These are phyloP conservation scores for Choanephora cucurbitarum DNA, from an alignment of 371 early-diverging fungal genomes.

Conservation along the genomic window DNA sequence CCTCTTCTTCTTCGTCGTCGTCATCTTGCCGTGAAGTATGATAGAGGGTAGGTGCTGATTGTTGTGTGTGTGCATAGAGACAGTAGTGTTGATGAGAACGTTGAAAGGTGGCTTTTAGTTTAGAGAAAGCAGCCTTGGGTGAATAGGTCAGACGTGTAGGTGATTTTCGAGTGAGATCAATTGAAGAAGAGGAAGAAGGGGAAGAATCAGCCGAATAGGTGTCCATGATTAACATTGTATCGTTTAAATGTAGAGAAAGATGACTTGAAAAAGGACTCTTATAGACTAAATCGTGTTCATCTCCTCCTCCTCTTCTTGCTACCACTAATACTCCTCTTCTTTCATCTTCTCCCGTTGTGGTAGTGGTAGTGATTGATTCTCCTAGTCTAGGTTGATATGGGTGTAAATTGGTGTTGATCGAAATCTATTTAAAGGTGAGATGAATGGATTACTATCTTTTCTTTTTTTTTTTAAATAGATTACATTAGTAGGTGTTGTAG, in stretches of 20 bases:
- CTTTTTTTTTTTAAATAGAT: neutral
- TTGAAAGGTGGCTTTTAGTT: slow-evolving; percentile 36
- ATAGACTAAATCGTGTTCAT: neutral
- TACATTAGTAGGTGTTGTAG: slow-evolving; percentile 20
- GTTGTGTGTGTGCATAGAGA: neutral
- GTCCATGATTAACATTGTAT: neutral
- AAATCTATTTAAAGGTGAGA: slow-evolving; percentile 26
- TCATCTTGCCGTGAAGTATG: slow-evolving; percentile 1
- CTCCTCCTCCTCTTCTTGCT: slow-evolving; percentile 1
- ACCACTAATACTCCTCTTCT: too few relatives aligned
- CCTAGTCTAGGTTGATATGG: slow-evolving; percentile 15
- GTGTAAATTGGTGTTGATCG: slow-evolving; percentile 30
- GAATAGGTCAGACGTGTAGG: slow-evolving; percentile 35
- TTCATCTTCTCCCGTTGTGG: slow-evolving; percentile 16
- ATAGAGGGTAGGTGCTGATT: neutral
- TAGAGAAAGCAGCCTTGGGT: slow-evolving; percentile 41
- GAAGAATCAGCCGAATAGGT: slow-evolving; percentile 8
- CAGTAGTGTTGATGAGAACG: slow-evolving; percentile 1
- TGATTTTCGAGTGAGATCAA: slow-evolving; percentile 11
- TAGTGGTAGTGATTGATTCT: slow-evolving; percentile 11
- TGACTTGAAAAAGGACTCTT: neutral
- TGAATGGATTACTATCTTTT: neutral
- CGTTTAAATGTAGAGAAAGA: slow-evolving; percentile 4
- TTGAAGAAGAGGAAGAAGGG: slow-evolving; percentile 5
- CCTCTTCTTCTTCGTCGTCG: neutral